Evolutionary conservation across 2,329 filamentous ascomycete genomes (phyloP), one percentile per base, ranked within the genome.

Genomic region (Cadophora luteo-olivacea): DNA sequence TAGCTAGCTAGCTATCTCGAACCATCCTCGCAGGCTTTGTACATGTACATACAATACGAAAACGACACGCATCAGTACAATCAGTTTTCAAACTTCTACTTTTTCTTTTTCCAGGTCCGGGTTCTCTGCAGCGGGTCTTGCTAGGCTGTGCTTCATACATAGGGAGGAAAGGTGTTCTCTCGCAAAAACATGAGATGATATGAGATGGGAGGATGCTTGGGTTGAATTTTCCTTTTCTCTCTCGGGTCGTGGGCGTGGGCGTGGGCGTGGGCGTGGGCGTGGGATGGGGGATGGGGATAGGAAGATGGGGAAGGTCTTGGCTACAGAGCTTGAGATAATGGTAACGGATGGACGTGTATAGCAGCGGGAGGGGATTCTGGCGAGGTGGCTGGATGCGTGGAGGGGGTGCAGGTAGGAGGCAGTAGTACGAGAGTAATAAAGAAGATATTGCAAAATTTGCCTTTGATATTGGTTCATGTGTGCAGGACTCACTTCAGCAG

Each of bases 81-180:
- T 58, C 32, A 22, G 45, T 58, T 58, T 58, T 51, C 25, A 12
- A 41, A 29, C 29, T 29, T 29, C 3, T 25, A 22, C 29, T 57
- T 45, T 48, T 51, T 48, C 32, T 52, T 32, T 58, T 36, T 25
- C 24, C 32, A 54, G 29, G 25, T 61, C 57, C 58, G 25, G 36
- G 14, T 67, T 61, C 67, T 68, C 54, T 65, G 69, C 62, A 70
- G 71, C 69, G 68, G 68, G 71, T 71, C 69, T 72, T 72, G 69
- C 69, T 70, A 65, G 58, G 65, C 60, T 68, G 19, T 45, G 61
- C 67, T 24, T 25, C 7, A 12, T 58, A 24, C 24, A 52, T 54
- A 61, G 32, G 61, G 19, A 58, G 29, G 61, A 25, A 45, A 22
- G 45, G 19, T 32, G 24, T 60, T 52, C 36, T 64, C 54, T 41